Conservation (phyloP, 257 asterid genomes). For the Ocimum tenuiflorum region DNA sequence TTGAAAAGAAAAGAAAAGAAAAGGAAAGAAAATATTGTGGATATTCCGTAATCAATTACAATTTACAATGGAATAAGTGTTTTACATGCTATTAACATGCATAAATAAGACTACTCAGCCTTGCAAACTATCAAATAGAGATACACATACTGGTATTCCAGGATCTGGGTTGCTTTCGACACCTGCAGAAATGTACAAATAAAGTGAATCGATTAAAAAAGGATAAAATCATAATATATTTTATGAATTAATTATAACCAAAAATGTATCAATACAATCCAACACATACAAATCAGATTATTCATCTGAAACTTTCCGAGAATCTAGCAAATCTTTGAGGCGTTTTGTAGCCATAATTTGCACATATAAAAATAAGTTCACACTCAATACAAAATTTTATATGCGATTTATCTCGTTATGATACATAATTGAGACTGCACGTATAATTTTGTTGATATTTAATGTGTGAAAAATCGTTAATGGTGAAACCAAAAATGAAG, state of each 20-base stretch:
- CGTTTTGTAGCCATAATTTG: slow-evolving; percentile 89
- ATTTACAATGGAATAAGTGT: background rate
- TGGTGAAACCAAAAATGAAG: too few species aligned
- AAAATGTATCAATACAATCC: background rate
- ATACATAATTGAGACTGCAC: too few species aligned
- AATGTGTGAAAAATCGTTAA: too few species aligned
- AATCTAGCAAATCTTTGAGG: slow-evolving; percentile 84
- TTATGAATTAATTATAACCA: background rate
- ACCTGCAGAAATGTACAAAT: slow-evolving; percentile 28
- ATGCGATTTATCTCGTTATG: too few species aligned
- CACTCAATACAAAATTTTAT: too few species aligned
- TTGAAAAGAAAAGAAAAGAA: slow-evolving; percentile 30
- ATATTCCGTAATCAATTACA: background rate
- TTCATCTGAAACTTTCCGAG: slow-evolving; percentile 79
- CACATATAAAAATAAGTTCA: too few species aligned
- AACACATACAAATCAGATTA: slow-evolving; percentile 35
- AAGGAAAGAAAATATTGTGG: slow-evolving; percentile 1
- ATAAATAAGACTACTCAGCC: background rate
- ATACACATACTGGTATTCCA: slow-evolving; percentile 60
- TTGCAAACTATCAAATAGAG: background rate
- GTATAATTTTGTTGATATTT: too few species aligned
- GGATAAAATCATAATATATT: background rate
- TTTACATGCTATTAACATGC: too few species aligned
- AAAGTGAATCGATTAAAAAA: slow-evolving; percentile 3
- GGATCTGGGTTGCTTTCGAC: slow-evolving; percentile 53